phyloP scores from a whole-genome alignment of 83 land plant genomes.

The Picea engelmannii region DNA sequence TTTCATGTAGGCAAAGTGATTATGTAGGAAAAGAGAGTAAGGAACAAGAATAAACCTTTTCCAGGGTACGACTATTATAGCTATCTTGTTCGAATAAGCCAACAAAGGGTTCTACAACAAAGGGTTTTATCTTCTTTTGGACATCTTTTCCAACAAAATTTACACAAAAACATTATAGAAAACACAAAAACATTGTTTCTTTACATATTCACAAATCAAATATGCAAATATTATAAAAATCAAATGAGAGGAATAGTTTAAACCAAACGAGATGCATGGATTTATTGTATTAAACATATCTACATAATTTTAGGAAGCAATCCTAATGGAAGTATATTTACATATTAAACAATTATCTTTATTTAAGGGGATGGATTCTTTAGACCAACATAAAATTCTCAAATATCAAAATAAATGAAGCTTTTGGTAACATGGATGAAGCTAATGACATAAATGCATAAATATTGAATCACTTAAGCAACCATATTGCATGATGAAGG shows the following conservation, averaged over 20 bases:
- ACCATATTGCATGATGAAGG: too few species aligned
- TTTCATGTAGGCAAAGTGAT: too few species aligned
- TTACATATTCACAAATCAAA: not conserved
- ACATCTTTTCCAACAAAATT: conserved; percentile 65
- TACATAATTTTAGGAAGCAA: too few species aligned
- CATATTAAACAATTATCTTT: not conserved
- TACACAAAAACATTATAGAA: not conserved
- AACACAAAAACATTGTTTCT: not conserved
- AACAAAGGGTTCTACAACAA: conserved; percentile 56
- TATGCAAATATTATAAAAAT: not conserved
- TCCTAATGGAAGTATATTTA: too few species aligned
- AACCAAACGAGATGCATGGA: too few species aligned
- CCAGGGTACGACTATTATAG: conserved; percentile 87
- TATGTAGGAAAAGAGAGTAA: not conserved
- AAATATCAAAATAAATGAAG: too few species aligned
- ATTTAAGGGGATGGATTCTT: not conserved
- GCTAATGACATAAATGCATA: too few species aligned
- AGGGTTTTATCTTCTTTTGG: conserved; percentile 33
- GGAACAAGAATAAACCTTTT: conserved; percentile 57
- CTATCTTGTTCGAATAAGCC: conserved; percentile 66
- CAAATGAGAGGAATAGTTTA: not conserved
- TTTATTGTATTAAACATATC: not conserved
- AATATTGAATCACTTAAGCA: too few species aligned
- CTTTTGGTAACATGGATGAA: too few species aligned
- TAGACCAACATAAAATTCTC: too few species aligned